These are phyloP conservation scores for Colletotrichum filicis DNA, from an alignment of 2,329 filamentous ascomycete species.

Conservation along the genomic window DNA sequence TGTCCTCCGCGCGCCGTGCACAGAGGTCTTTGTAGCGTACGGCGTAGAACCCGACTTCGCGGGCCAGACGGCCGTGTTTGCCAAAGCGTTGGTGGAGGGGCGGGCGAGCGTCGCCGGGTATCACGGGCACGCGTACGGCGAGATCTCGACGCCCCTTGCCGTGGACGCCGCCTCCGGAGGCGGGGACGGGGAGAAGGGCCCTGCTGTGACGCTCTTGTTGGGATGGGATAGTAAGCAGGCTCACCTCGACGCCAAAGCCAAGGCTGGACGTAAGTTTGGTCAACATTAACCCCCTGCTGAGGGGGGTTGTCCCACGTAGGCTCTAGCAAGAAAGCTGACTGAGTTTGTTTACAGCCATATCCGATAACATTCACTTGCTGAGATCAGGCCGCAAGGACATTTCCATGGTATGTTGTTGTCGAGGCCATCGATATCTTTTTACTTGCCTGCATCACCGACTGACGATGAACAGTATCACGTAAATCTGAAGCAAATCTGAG, in stretches of 20 bases:
- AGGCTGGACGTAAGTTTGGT: slow-evolving; percentile 37
- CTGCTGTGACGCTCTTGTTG: slow-evolving; percentile 46
- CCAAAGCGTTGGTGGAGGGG: no score
- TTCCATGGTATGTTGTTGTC: slow-evolving; percentile 45
- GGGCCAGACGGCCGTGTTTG: slow-evolving; percentile 33
- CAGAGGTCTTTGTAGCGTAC: slow-evolving; percentile 51
- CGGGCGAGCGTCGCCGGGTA: slow-evolving; percentile 38
- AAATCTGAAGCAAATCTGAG: slow-evolving; percentile 29
- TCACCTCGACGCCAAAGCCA: slow-evolving; percentile 44
- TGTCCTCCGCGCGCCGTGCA: slow-evolving; percentile 47
- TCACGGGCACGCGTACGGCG: slow-evolving; percentile 46
- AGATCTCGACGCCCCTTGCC: slow-evolving; percentile 44
- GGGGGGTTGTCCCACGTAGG: not conserved
- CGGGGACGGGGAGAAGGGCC: slow-evolving; percentile 40
- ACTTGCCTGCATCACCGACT: not conserved
- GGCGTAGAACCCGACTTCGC: slow-evolving; percentile 45
- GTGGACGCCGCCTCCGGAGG: slow-evolving; percentile 32
- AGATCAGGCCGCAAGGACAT: slow-evolving; percentile 43
- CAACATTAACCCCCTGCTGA: not conserved
- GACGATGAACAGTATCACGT: slow-evolving; percentile 29
- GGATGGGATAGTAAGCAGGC: slow-evolving; percentile 54
- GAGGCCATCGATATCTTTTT: not conserved
- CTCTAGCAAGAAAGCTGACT: not conserved
- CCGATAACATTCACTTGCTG: slow-evolving; percentile 48
- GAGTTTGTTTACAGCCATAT: slow-evolving; percentile 42